These are phyloP conservation scores for Talaromyces thailandensis DNA, from an alignment of 495 filamentous ascomycete species.

Conservation along the genomic window DNA sequence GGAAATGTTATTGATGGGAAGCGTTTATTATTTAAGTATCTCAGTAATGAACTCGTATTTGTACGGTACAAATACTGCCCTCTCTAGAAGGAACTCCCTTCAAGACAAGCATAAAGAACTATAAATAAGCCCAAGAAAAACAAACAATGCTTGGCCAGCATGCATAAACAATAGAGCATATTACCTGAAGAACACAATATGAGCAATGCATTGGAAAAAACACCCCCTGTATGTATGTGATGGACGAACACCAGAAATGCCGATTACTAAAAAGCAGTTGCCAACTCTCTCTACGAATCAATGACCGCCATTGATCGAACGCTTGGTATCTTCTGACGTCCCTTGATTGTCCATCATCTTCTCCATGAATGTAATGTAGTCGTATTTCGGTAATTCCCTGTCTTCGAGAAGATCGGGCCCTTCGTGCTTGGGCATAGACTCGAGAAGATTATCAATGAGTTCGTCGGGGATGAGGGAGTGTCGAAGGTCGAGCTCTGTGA, in stretches of 20 bases:
- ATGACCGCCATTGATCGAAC: conserved; percentile 20
- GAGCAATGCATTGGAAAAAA: conserved; percentile 10
- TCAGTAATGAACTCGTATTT: background rate
- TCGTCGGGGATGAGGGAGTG: conserved; percentile 93
- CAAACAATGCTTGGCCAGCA: conserved; percentile 13
- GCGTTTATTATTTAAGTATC: too few species aligned
- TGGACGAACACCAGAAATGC: conserved; percentile 9
- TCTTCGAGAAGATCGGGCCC: conserved; percentile 76
- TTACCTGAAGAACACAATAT: conserved; percentile 13
- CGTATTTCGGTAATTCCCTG: conserved; percentile 67
- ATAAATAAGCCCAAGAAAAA: conserved; percentile 14
- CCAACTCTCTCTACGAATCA: conserved; percentile 9
- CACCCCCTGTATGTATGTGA: conserved; percentile 1
- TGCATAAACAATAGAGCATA: conserved; percentile 8
- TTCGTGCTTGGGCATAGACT: conserved; percentile 72
- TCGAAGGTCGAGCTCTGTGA: conserved; percentile 92
- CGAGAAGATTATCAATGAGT: conserved; percentile 81
- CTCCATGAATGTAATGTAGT: conserved; percentile 92
- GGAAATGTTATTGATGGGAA: background rate
- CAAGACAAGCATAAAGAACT: conserved; percentile 10
- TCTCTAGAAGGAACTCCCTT: background rate
- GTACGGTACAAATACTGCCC: background rate
- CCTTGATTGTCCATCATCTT: conserved; percentile 43
- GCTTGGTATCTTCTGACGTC: conserved; percentile 1
- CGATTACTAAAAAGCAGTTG: conserved; percentile 8